Base-by-base conservation (phyloP, 148 eudicot genomes). In the Vaccinium macrocarpon region DNA sequence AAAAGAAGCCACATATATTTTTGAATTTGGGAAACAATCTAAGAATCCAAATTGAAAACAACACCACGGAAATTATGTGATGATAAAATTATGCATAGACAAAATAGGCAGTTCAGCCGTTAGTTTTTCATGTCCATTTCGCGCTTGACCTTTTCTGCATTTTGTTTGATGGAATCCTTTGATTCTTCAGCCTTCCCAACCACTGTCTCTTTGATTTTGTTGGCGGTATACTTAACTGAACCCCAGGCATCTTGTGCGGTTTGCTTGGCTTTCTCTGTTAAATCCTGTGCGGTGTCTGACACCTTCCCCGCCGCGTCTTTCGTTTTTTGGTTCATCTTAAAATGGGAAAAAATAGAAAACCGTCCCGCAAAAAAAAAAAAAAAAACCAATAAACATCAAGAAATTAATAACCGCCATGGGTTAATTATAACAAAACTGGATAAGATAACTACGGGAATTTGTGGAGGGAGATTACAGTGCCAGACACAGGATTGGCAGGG, bases 231-330 rank as follows among this genome's bases (percentile, higher is more conserved):
- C 84, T 90, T 95, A 4, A 93, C 93, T 0, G 95, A 81, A 42
- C 81, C 94, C 98, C 98, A 96, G 11, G 96, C 96, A 11, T 88
- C 93, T 86, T 94, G 90, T 2, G 95, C 96, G 4, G 89, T 93
- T 68, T 91, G 88, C 82, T 94, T 93, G 8, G 94, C 97, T 88
- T 91, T 94, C 29, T 91, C 94, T 2, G 93, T 91, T 10, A 93
- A 74, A 16, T 91, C 87, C 18, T 91, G 89, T 0, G 94, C 86
- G 11, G 84, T 81, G 1, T 90, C 90, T 61, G 88, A 23, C 50
- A 32, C 81, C 81, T 72, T 81, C 6, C 85, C 86, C 2, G 85
- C 86, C 4, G 59, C 75, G 15, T 84, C 86, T 81, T 91, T 88
- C 19, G 96, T 80, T 75, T 92, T 85, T 27, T 85, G 84, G 0